Percentiles rank a stretch among this genome's conserved stretches.
Evolutionary conservation across 805 yeast genomes (phyloP).

Genomic region (Myxozyma vanderwaltii): DNA sequence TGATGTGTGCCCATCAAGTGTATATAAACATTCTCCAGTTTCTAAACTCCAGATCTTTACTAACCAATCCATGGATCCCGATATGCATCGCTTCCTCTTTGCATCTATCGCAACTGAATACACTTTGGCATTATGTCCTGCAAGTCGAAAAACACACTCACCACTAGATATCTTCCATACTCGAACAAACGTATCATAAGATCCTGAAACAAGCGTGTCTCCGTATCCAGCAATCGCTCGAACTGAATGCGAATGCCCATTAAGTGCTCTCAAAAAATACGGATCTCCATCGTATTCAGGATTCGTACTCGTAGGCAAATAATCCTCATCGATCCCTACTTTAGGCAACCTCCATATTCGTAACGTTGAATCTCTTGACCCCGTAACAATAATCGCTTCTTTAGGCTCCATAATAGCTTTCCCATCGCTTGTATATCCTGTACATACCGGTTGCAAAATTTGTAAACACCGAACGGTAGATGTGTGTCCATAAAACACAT

Average conservation of each 20-base stretch:
- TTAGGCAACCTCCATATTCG: constrained; percentile 90
- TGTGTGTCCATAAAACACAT: constrained; percentile 85
- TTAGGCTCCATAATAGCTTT: constrained; percentile 59
- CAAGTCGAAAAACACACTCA: constrained; percentile 67
- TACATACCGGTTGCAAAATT: constrained; percentile 45
- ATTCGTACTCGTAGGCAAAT: constrained; percentile 10
- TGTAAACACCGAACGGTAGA: constrained; percentile 83
- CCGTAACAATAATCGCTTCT: constrained; percentile 75
- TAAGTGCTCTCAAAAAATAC: constrained; percentile 64
- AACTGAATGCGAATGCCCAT: constrained; percentile 79
- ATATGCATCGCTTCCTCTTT: constrained; percentile 74
- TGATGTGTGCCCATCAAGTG: constrained; percentile 84
- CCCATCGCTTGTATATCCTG: constrained; percentile 61
- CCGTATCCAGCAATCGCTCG: constrained; percentile 87
- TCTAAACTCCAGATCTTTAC: constrained; percentile 88
- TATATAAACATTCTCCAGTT: constrained; percentile 67
- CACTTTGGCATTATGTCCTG: constrained; percentile 85
- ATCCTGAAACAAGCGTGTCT: constrained; percentile 80
- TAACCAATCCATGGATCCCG: constrained; percentile 88
- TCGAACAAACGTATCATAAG: constrained; percentile 85
- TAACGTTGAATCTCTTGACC: constrained; percentile 88
- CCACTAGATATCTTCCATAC: constrained; percentile 88
- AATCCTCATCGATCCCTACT: constrained; percentile 10
- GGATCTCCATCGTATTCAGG: constrained; percentile 45
- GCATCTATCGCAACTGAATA: constrained; percentile 86